Base-by-base conservation (phyloP, 1,284 basidiomycete genomes). In the Pascua guehoae region DNA sequence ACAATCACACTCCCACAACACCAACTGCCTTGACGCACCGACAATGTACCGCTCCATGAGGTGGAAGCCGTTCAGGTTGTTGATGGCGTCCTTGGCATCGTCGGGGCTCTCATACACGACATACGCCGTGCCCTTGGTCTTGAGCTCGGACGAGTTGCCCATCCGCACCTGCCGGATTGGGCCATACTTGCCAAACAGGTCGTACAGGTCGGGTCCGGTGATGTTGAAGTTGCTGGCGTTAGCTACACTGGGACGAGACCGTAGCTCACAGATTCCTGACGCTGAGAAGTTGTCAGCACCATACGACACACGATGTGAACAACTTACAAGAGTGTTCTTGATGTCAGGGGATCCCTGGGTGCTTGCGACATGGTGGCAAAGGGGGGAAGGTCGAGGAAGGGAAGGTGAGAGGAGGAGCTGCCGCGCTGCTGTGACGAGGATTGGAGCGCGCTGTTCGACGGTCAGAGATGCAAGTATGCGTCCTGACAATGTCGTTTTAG, bases 51-150 rank as follows among this genome's bases (percentile, higher is more conserved):
- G 86, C 77, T 97, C 95, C 80, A 96, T 92, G 61, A 98, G 79
- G 79, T 98, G 95, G 81, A 98, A 98, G 42, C 95, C 96, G 69
- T 98, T 98, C 71, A 98, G 77, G 76, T 96, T 90, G 72, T 95
- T 93, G 55, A 96, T 85, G 1, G 95, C 95, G 70, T 94, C 93
- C 79, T 97, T 97, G 15, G 91, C 91, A 87, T 93, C 75, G 48
- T 78, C 75, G 14, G 75, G 71, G 46, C 60, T 66, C 56, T 78
- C 76, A 57, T 67, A 78, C 24, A 76, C 91, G 12, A 98, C 89
- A 71, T 95, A 98, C 0, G 95, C 96, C 12, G 95, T 98, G 17
- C 95, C 95, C 70, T 89, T 91, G 36, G 92, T 90, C 79, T 97
- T 97, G 48, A 75, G 62, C n/a, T 66, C 65, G 57, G 83, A 81